A percentile compares a stretch with the other conserved stretches of the same genome.
These are phyloP conservation scores for Phaffia australis DNA, from an alignment of 768 basidiomycete genomes.

Conservation along the genomic window DNA sequence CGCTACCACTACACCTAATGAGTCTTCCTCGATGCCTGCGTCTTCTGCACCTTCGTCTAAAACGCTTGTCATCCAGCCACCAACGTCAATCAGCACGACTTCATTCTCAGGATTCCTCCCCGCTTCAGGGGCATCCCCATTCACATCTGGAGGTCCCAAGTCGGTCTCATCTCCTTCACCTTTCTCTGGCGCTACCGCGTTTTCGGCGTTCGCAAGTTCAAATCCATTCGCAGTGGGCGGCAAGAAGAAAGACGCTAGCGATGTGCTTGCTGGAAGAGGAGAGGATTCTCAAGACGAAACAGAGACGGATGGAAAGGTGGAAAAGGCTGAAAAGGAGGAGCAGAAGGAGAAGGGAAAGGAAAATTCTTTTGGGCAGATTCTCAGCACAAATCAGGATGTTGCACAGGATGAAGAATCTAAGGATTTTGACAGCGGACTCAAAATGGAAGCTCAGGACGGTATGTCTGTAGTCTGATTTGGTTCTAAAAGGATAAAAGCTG, in stretches of 20 bases:
- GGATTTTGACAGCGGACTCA: conserved; percentile 18
- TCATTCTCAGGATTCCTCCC: conserved; percentile 17
- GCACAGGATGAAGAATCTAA: conserved; percentile 1
- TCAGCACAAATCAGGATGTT: too few species aligned
- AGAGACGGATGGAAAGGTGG: too few species aligned
- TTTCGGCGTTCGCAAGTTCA: conserved; percentile 18
- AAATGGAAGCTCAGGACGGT: conserved; percentile 39
- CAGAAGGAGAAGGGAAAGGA: conserved; percentile 4
- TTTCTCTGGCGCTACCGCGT: conserved; percentile 12
- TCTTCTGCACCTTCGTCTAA: not conserved
- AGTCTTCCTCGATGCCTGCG: conserved; percentile 6
- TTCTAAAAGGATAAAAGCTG: too few species aligned
- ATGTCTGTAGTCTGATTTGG: conserved; percentile 19
- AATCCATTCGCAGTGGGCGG: conserved; percentile 17
- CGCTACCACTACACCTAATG: conserved; percentile 7
- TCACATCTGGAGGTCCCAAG: conserved; percentile 9
- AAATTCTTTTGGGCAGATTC: too few species aligned
- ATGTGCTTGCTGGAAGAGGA: conserved; percentile 15
- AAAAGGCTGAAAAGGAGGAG: conserved; percentile 29
- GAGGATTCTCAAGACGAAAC: not conserved
- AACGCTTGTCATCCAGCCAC: not conserved
- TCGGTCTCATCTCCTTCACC: conserved; percentile 3
- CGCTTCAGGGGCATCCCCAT: conserved; percentile 10
- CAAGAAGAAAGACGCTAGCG: not conserved
- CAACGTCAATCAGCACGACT: conserved; percentile 4